A percentile compares a stretch with the other conserved stretches of the same genome.
Conservation (phyloP, 2,329 filamentous ascomycete species). For the Claviceps quebecensis region DNA sequence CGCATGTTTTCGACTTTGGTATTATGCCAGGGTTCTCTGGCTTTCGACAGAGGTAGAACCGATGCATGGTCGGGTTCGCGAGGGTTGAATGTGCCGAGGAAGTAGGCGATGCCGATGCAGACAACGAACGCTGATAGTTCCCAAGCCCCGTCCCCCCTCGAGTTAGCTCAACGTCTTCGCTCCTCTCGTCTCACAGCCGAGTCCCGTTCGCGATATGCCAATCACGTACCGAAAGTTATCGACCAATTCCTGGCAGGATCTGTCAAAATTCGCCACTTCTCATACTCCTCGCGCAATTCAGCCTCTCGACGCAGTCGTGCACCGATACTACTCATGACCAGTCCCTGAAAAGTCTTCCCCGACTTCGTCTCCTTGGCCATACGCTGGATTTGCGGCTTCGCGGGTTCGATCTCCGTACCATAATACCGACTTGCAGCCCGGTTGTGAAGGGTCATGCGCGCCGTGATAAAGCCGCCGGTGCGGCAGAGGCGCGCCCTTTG, state of each 20-base stretch:
- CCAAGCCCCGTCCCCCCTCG: constrained; percentile 23
- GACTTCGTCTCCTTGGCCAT: constrained; percentile 24
- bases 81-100: constrained; percentile 41
- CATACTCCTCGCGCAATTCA: constrained; percentile 37
- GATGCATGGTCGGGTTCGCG: constrained; percentile 37
- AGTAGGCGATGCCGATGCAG: constrained; percentile 40
- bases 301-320: constrained; percentile 40
- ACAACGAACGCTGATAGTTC: constrained; percentile 31
- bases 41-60: constrained; percentile 42
- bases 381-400: constrained; percentile 16
- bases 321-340: constrained; percentile 45
- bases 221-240: constrained; percentile 37
- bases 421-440: constrained; percentile 16
- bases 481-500: constrained; percentile 13
- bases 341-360: constrained; percentile 38
- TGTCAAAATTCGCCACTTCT: constrained; percentile 25
- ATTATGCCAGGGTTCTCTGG: constrained; percentile 40
- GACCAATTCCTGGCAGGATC: constrained; percentile 33
- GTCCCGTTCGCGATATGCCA: not conserved
- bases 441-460: constrained; percentile 9
- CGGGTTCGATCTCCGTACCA: constrained; percentile 22
- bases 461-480: constrained; percentile 8
- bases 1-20: constrained; percentile 49
- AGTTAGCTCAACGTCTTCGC: not conserved
- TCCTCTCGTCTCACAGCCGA: not conserved